These are phyloP conservation scores for Aspergillus sclerotiicarbonarius DNA, from an alignment of 495 filamentous ascomycete genomes.

Conservation along the genomic window DNA sequence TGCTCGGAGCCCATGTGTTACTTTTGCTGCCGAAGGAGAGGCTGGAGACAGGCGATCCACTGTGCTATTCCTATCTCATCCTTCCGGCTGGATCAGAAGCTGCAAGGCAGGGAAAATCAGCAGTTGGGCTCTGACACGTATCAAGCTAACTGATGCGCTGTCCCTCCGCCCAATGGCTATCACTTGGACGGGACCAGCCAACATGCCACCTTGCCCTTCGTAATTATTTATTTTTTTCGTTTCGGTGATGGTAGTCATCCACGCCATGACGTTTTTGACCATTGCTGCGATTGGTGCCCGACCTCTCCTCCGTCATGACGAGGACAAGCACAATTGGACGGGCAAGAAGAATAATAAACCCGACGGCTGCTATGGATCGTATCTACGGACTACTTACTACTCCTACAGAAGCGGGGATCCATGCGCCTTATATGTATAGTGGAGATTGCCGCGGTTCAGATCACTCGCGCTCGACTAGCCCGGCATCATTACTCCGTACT, in stretches of 20 bases:
- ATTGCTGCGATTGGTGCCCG: slow-evolving; percentile 11
- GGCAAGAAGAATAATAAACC: slow-evolving; percentile 3
- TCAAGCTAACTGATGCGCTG: slow-evolving; percentile 26
- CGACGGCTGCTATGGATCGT: not conserved
- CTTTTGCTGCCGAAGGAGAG: slow-evolving; percentile 14
- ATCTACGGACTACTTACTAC: not conserved
- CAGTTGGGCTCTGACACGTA: slow-evolving; percentile 29
- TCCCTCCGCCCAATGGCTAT: slow-evolving; percentile 20
- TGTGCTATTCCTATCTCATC: slow-evolving; percentile 19
- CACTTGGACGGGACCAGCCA: slow-evolving; percentile 10
- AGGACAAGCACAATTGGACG: not conserved
- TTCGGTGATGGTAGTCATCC: not conserved
- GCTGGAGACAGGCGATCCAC: slow-evolving; percentile 18
- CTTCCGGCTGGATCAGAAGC: slow-evolving; percentile 19
- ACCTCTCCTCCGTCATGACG: not conserved
- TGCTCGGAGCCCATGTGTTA: slow-evolving; percentile 12
- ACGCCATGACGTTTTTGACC: not conserved
- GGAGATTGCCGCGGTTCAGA: slow-evolving; percentile 2
- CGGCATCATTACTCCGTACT: not conserved
- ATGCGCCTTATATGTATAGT: slow-evolving; percentile 6
- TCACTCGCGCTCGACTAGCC: slow-evolving; percentile 8
- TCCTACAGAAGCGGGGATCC: not conserved
- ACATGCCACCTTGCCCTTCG: slow-evolving; percentile 16
- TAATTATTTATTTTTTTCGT: slow-evolving; percentile 3
- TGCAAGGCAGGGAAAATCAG: slow-evolving; percentile 25